A percentile compares a stretch with the other conserved stretches of the same genome.
Evolutionary conservation across 768 basidiomycete genomes (phyloP).

Genomic region (Tylopilus subfusipes): DNA sequence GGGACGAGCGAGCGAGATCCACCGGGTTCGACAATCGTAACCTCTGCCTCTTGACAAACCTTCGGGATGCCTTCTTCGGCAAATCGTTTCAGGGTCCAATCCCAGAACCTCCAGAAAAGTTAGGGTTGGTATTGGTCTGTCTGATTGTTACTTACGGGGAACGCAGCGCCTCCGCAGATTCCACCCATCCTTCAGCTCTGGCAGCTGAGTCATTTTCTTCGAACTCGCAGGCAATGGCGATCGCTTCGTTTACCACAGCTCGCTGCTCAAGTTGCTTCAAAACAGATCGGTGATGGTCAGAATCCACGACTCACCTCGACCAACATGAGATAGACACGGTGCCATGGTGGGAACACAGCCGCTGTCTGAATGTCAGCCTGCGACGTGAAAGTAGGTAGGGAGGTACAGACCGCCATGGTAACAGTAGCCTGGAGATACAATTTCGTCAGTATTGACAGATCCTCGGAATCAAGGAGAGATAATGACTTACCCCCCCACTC

Average conservation of each 20-base stretch:
- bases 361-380: constrained; percentile 11
- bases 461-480: not conserved
- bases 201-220: not conserved
- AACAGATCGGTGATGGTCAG: too few species aligned
- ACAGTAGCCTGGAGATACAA: constrained; percentile 14
- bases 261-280: constrained; percentile 4
- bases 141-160: constrained; percentile 10
- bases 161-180: constrained; percentile 12
- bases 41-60: not conserved
- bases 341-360: constrained; percentile 23
- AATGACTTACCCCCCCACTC: constrained; percentile 8
- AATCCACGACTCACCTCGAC: constrained; percentile 6
- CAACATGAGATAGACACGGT: constrained; percentile 12
- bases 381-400: not conserved
- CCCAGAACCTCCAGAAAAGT: constrained; percentile 14
- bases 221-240: constrained; percentile 10
- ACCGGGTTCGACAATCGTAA: not conserved
- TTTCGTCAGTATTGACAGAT: constrained; percentile 1
- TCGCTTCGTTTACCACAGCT: constrained; percentile 15
- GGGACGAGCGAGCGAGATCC: not conserved
- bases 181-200: constrained; percentile 7
- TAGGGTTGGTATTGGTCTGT: not conserved
- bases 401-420: constrained; percentile 15
- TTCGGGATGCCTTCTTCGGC: constrained; percentile 3
- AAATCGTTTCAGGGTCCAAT: constrained; percentile 9